Percentiles rank a stretch among this genome's conserved stretches.
phyloP scores from a whole-genome alignment of 1,139 yeast species.

The Kodamaea alishanica region DNA sequence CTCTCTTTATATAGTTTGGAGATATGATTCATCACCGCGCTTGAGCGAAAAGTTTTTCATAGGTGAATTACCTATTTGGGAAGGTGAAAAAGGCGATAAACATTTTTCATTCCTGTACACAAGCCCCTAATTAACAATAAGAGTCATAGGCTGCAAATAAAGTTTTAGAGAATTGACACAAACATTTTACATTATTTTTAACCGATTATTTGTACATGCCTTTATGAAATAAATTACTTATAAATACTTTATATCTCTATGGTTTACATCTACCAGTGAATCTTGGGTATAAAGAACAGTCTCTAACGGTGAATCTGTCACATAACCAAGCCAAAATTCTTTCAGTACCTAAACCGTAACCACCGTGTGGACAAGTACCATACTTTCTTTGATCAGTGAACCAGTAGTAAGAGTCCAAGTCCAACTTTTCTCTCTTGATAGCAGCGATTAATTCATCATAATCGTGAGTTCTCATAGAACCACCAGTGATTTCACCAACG shows the following conservation, averaged over 20 bases:
- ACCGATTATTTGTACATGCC: too few relatives aligned
- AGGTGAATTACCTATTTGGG: slow-evolving; percentile 22
- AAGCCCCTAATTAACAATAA: too few relatives aligned
- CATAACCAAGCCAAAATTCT: slow-evolving; percentile 98
- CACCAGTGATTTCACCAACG: slow-evolving; percentile 98
- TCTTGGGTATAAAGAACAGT: slow-evolving; percentile 96
- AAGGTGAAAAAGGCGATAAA: neutral
- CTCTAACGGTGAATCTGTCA: slow-evolving; percentile 96
- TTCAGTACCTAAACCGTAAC: slow-evolving; percentile 97
- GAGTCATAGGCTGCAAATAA: too few relatives aligned
- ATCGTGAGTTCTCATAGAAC: slow-evolving; percentile 93
- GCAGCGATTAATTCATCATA: slow-evolving; percentile 83
- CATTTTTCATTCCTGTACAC: too few relatives aligned
- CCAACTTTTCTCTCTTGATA: slow-evolving; percentile 86
- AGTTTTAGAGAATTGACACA: too few relatives aligned
- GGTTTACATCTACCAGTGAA: slow-evolving; percentile 98
- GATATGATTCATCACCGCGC: slow-evolving; percentile 36
- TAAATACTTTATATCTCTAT: slow-evolving; percentile 22
- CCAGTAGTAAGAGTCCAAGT: slow-evolving; percentile 85
- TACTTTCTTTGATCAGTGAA: slow-evolving; percentile 92
- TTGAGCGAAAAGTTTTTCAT: slow-evolving; percentile 16
- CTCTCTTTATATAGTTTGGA: slow-evolving; percentile 1
- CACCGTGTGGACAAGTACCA: slow-evolving; percentile 99
- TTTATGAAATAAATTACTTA: neutral
- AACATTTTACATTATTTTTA: too few relatives aligned